Conservation (phyloP, 495 filamentous ascomycete genomes). For the Elaphomyces granulatus region DNA sequence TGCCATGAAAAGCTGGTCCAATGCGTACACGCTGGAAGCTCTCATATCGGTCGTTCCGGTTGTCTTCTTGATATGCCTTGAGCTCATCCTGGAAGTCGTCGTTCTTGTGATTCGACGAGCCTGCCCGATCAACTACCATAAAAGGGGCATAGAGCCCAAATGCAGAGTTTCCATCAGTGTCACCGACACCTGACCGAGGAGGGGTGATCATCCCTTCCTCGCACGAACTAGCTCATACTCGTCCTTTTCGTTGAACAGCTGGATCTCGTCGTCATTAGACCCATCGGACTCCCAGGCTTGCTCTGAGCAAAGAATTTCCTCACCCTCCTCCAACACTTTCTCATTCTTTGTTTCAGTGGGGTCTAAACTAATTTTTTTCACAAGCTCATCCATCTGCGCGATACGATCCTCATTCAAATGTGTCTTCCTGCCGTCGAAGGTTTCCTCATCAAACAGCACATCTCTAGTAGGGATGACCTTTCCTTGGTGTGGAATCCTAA, state of each 20-base stretch:
- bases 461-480: not conserved
- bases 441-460: not conserved
- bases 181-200: too few species aligned
- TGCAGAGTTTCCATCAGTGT: too few species aligned
- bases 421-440: not conserved
- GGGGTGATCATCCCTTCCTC: not conserved
- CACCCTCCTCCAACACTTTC: not conserved
- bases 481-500: not conserved
- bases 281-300: not conserved
- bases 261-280: not conserved
- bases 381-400: not conserved
- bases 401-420: not conserved
- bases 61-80: not conserved
- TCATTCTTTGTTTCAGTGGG: not conserved
- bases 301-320: not conserved
- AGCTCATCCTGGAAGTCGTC: not conserved
- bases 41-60: not conserved
- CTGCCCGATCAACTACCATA: not conserved
- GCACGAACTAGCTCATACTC: not conserved
- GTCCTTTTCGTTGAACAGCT: not conserved
- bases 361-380: not conserved
- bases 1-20: not conserved
- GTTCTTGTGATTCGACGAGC: not conserved
- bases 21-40: not conserved
- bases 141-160: too few species aligned